Evolutionary conservation across 306 rosid genomes (phyloP).

Genomic region (Datisca glomerata): DNA sequence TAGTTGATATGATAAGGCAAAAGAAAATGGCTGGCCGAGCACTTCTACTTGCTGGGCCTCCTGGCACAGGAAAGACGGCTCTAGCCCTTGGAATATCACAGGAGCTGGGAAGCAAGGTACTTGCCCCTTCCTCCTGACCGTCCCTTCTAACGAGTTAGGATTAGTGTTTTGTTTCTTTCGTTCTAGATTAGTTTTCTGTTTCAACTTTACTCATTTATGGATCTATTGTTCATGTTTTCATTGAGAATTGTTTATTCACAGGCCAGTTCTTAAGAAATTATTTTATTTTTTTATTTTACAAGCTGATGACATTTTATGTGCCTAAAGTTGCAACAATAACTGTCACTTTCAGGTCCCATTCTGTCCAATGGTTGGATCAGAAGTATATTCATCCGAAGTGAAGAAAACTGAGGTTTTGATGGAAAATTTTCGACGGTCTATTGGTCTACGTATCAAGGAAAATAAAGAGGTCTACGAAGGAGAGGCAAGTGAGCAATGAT

Average conservation of each 20-base stretch:
- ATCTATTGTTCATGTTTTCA: background rate
- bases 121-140: background rate
- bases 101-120: constrained; percentile 97
- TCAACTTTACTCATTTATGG: too few relatives aligned
- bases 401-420: constrained; percentile 93
- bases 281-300: background rate
- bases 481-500: constrained; percentile 46
- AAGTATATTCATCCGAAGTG: constrained; percentile 91
- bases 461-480: constrained; percentile 96
- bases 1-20: constrained; percentile 90
- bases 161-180: too few relatives aligned
- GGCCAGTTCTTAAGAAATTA: background rate
- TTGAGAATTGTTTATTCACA: too few relatives aligned
- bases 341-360: constrained; percentile 56
- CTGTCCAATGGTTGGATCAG: constrained; percentile 98
- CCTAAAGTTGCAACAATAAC: constrained; percentile 3
- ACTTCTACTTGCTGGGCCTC: constrained; percentile 94
- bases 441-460: constrained; percentile 91
- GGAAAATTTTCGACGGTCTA: constrained; percentile 89
- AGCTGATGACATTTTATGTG: background rate
- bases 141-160: too few relatives aligned
- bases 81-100: constrained; percentile 90
- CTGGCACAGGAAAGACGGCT: constrained; percentile 96
- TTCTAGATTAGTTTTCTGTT: background rate
- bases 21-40: constrained; percentile 98